phyloP scores from a whole-genome alignment of 192 early-diverging fungal species.

The Coemansia sp. region DNA sequence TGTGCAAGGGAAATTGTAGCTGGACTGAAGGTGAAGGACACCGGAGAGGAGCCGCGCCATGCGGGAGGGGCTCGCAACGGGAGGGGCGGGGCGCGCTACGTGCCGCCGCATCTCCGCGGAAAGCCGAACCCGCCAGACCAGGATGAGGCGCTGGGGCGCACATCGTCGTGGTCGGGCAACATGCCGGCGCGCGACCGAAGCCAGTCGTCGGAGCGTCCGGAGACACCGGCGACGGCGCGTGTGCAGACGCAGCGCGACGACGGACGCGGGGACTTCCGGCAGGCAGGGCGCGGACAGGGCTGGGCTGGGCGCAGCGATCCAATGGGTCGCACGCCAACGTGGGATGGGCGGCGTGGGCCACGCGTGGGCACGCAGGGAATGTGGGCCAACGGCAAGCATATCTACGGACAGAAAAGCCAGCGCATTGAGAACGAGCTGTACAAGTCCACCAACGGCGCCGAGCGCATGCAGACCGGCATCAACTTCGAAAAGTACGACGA shows the following conservation, averaged over 20 bases:
- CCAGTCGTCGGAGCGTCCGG: slow-evolving; percentile 40
- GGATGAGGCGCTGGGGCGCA: slow-evolving; percentile 54
- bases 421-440: slow-evolving; percentile 82
- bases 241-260: slow-evolving; percentile 43
- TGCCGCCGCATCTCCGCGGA: slow-evolving; percentile 70
- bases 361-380: slow-evolving; percentile 56
- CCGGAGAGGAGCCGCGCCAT: slow-evolving; percentile 42
- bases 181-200: slow-evolving; percentile 47
- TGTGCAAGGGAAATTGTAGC: slow-evolving; percentile 39
- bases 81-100: slow-evolving; percentile 57
- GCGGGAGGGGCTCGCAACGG: slow-evolving; percentile 15
- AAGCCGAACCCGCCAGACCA: slow-evolving; percentile 50
- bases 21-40: slow-evolving; percentile 69
- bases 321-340: slow-evolving; percentile 14
- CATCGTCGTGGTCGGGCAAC: slow-evolving; percentile 55
- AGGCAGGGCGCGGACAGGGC: slow-evolving; percentile 40
- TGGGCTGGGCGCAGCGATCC: slow-evolving; percentile 54
- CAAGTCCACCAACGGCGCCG: slow-evolving; percentile 69
- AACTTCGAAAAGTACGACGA: slow-evolving; percentile 99
- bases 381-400: slow-evolving; percentile 80
- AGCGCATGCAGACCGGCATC: slow-evolving; percentile 86
- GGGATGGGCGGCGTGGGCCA: slow-evolving; percentile 34
- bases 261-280: slow-evolving; percentile 45
- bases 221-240: slow-evolving; percentile 11
- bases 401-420: slow-evolving; percentile 75